Base-by-base conservation (phyloP, 768 basidiomycete species). In the Mycena amicta region DNA sequence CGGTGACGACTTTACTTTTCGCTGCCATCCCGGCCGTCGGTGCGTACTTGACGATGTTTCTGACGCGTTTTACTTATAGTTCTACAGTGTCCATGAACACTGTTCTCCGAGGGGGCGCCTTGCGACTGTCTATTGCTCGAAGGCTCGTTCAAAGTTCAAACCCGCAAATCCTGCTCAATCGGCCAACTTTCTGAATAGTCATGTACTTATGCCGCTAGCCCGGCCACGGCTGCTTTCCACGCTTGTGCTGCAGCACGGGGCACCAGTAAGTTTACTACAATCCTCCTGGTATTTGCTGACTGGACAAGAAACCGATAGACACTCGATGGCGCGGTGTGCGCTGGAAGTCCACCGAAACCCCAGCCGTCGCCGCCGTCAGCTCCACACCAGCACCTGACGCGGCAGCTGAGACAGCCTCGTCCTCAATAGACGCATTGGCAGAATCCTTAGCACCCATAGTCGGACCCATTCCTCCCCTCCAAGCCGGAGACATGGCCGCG, bases 401-500 rank as follows among this genome's bases (percentile, higher is more conserved):
- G 13, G 5, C 56, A 43, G 52, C 54, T 13, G 20, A 45, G 20
- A 23, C 43, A 23, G 43, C 43, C 22, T 13, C 43, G 20, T 16
- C 43, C 8, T 45, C 43, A 8, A 45, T 45, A 15, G 43, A 45
- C 22, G 43, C 43, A 15, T n/a, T 45, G 15, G 43, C 43, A 8
- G 43, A 45, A 13, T 45, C 43, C 22, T 15, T 45, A 23, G 43
- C 43, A 8, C 43, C 43, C 8, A 23, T 23, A 5, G 20, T 45
- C 20, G 22, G 43, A 8, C 8, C 57, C 27, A 39, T 63, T 26
- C 71, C 80, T 25, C 80, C 87, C 1, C 71, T 91, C 4, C 83
- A 90, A 61, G 86, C 84, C 45, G 90, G 90, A 2, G 89, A 91
- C 72, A 76, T 93, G 37, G 82, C 86, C 16, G 81, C 84, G 3